These are phyloP conservation scores for Ganoderma lingzhi DNA, from an alignment of 1,284 basidiomycete species.

Conservation along the genomic window DNA sequence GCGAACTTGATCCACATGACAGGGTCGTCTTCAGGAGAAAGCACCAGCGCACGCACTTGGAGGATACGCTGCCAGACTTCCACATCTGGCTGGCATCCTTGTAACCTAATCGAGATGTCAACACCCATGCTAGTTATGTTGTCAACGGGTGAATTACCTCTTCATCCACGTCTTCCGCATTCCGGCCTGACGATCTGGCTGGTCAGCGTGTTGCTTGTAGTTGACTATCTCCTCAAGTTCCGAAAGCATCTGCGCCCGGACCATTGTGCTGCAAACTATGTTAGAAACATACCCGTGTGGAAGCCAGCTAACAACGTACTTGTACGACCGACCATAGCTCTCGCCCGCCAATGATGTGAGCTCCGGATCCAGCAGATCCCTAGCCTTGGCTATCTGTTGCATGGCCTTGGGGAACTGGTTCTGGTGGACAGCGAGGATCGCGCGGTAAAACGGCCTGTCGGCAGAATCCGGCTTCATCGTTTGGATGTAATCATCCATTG, in stretches of 20 bases:
- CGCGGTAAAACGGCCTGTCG: conserved; percentile 95
- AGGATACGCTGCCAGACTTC: conserved; percentile 99
- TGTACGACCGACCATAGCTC: conserved; percentile 96
- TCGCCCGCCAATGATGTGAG: conserved; percentile 94
- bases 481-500: conserved; percentile 97
- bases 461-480: conserved; percentile 95
- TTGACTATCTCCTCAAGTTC: conserved; percentile 98
- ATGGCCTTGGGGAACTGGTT: conserved; percentile 95
- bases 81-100: conserved; percentile 98
- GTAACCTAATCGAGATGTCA: conserved; percentile 50
- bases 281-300: conserved; percentile 20
- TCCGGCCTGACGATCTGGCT: conserved; percentile 87
- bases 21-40: conserved; percentile 94
- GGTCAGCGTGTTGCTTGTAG: conserved; percentile 95
- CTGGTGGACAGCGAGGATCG: conserved; percentile 95
- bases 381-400: conserved; percentile 92
- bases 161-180: conserved; percentile 97
- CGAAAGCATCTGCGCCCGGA: conserved; percentile 98
- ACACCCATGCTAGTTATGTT: conserved; percentile 48
- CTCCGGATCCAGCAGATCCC: conserved; percentile 93
- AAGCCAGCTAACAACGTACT: conserved; percentile 60
- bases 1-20: conserved; percentile 98
- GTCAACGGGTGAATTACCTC: conserved; percentile 55
- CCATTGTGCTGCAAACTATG: conserved; percentile 77
- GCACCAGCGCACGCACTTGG: conserved; percentile 94